phyloP scores from a whole-genome alignment of 2,329 filamentous ascomycete genomes.

The Cercospora sojina region DNA sequence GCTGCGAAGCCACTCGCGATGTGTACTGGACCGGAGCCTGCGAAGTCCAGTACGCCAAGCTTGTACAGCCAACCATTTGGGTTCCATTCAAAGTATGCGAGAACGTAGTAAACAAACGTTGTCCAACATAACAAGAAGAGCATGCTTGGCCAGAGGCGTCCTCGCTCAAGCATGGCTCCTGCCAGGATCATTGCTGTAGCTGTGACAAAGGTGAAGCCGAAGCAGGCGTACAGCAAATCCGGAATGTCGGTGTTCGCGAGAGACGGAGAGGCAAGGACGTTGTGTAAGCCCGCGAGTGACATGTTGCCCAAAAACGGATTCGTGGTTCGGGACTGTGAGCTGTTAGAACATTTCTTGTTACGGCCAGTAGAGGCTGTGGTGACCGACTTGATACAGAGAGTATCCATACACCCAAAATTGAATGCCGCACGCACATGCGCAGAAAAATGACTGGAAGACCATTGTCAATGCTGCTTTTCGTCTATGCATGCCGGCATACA shows the following conservation, averaged over 20 bases:
- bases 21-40: slow-evolving; percentile 59
- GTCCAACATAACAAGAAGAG: slow-evolving; percentile 65
- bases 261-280: slow-evolving; percentile 60
- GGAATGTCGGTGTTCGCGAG: slow-evolving; percentile 46
- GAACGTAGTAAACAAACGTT: slow-evolving; percentile 62
- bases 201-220: slow-evolving; percentile 57
- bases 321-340: slow-evolving; percentile 53
- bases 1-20: slow-evolving; percentile 63
- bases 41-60: slow-evolving; percentile 60
- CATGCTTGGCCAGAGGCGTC: slow-evolving; percentile 63
- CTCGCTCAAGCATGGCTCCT: slow-evolving; percentile 62
- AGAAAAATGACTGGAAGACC: slow-evolving; percentile 66
- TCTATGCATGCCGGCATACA: slow-evolving; percentile 63
- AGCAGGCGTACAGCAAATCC: slow-evolving; percentile 61
- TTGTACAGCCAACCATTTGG: slow-evolving; percentile 63
- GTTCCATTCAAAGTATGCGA: slow-evolving; percentile 68
- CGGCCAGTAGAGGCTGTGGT: no score
- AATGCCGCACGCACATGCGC: slow-evolving; percentile 34
- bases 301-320: slow-evolving; percentile 59
- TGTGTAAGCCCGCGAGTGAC: slow-evolving; percentile 60
- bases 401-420: slow-evolving; percentile 4
- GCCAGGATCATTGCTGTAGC: slow-evolving; percentile 63
- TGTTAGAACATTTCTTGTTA: slow-evolving; percentile 38
- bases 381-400: slow-evolving; percentile 3
- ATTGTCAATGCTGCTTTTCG: slow-evolving; percentile 62